phyloP scores from a whole-genome alignment of 2,329 filamentous ascomycete species.

The Claviceps purpurea region DNA sequence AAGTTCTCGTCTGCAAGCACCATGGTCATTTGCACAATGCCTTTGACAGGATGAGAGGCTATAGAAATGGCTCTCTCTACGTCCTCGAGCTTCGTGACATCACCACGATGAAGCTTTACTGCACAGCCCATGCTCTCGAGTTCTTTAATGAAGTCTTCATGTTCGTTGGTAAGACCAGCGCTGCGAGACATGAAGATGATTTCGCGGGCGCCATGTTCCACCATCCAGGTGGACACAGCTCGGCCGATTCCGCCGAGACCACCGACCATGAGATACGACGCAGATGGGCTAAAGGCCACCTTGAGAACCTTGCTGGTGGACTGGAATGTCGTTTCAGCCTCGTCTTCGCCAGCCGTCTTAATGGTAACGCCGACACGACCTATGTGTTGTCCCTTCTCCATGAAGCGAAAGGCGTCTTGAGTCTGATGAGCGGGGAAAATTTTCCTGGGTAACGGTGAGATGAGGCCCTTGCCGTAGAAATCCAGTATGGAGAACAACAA shows the following conservation, averaged over 20 bases:
- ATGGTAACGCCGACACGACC: neutral
- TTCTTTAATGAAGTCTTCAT: constrained; percentile 9
- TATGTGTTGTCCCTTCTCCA: neutral
- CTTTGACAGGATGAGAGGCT: constrained; percentile 14
- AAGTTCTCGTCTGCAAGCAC: constrained; percentile 14
- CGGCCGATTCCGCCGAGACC: constrained; percentile 11
- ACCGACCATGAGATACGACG: constrained; percentile 11
- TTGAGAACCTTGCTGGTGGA: neutral
- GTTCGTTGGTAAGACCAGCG: neutral
- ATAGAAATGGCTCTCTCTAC: constrained; percentile 1
- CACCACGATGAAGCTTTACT: constrained; percentile 10
- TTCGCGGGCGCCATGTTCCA: constrained; percentile 13
- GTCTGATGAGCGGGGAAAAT: neutral
- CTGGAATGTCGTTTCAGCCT: neutral
- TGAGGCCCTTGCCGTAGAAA: neutral
- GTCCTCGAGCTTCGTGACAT: constrained; percentile 3
- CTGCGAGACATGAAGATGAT: constrained; percentile 13
- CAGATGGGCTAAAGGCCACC: constrained; percentile 2
- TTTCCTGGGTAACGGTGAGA: neutral
- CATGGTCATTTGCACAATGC: constrained; percentile 24
- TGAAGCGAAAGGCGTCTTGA: neutral
- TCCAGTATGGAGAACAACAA: neutral
- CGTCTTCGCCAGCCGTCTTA: neutral
- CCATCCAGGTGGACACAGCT: constrained; percentile 8
- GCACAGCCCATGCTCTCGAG: constrained; percentile 9